Evolutionary conservation across 176 grass and related monocot species (phyloP), one percentile per base, ranked within the genome.

Genomic region (Stipa capillata): DNA sequence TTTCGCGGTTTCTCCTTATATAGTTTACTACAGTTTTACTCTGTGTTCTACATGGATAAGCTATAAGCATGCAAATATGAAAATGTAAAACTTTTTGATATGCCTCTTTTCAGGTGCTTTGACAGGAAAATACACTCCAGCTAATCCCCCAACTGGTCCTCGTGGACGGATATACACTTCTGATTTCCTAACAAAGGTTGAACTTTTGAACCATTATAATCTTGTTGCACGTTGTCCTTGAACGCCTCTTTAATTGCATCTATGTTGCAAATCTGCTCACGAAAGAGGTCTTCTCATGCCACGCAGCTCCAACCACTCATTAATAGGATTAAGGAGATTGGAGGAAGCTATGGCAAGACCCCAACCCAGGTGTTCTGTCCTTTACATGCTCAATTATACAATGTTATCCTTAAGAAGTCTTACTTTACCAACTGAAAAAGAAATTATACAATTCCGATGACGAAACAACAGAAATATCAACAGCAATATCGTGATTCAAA

Each of bases 271-370:
- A 50, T 14, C 17, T 80, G 78, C 73, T 71, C 13, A 57, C 57
- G 45, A 45, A 58, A 69, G 3, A 39, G n/a, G n/a, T 47, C 34
- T 63, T 74, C 41, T 60, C 45, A 73, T 85, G 18, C 15, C 41
- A 77, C 41, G 53, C 83, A 98, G 95, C 86, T 98, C 79, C 92
- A 98, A 82, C 92, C 95, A 73, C 87, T 98, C 1, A 77, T 98
- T 45, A 85, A 85, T 70, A 89, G 90, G 83, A 94, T 98, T 16
- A 87, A 79, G 74, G 95, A 94, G 69, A 87, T 98, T 21, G 95
- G 95, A 69, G 82, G 66, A 65, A 98, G 73, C 83, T 98, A 91
- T 63, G 82, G 74, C 4, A 98, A 92, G 82, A 94, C 37, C 56
- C 81, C 86, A 74, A 93, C 92, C 65, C 95, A 98, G 95, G 95